Conservation (phyloP, 108 stramenopile species). For the Conticribra guillardii region DNA sequence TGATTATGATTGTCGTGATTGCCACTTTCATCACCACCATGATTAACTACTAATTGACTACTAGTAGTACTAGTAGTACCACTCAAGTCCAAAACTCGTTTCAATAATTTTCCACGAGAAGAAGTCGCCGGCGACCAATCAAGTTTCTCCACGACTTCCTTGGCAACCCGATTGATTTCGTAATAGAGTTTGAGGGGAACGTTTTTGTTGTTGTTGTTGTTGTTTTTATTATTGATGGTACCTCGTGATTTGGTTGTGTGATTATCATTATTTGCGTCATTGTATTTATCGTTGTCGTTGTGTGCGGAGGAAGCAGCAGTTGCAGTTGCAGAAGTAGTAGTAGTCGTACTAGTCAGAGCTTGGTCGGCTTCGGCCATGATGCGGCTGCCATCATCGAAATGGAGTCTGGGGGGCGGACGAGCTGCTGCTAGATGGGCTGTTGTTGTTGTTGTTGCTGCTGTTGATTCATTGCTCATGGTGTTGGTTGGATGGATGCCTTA, state of each 20-base stretch:
- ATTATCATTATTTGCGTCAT: too few relatives aligned
- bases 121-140: conserved; percentile 25
- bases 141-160: conserved; percentile 50
- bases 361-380: conserved; percentile 51
- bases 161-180: conserved; percentile 66
- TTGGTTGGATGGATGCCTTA: too few relatives aligned
- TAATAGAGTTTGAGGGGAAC: conserved; percentile 66
- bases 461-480: neutral
- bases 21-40: too few relatives aligned
- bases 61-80: neutral
- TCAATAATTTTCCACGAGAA: conserved; percentile 30
- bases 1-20: too few relatives aligned
- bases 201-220: conserved; percentile 15
- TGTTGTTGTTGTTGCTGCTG: neutral
- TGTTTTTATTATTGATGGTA: too few relatives aligned
- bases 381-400: conserved; percentile 80
- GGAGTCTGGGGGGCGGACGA: neutral
- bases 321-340: too few relatives aligned
- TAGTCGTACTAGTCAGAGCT: too few relatives aligned
- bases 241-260: too few relatives aligned
- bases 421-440: neutral
- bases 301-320: too few relatives aligned
- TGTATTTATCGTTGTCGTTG: too few relatives aligned
- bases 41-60: neutral
- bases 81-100: neutral